Base-by-base conservation (phyloP, 2,329 filamentous ascomycete species). In the Ceratocystis variospora region DNA sequence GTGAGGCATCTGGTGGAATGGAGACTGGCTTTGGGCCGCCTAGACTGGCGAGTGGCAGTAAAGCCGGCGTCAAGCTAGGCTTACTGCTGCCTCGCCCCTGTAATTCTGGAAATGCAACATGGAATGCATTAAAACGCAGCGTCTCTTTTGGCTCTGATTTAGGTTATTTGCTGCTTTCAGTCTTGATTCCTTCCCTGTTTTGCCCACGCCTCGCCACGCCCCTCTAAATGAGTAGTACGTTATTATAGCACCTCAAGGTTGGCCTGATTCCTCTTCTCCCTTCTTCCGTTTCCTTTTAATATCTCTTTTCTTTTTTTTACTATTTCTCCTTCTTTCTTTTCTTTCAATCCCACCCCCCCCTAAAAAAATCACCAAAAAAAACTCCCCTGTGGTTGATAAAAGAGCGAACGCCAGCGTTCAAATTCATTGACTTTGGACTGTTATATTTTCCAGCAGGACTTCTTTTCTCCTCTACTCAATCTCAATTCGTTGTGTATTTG, bases 361-460 rank as follows among this genome's bases (percentile, higher is more conserved):
- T 31, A 31, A 41, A 41, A 53, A 61, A 44, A 65, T 59, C 33
- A 63, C 41, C 46, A 22, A 66, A 62, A 61, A 50, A 66, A n/a
- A 19, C 10, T 50, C 45, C 46, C 55, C 37, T 57, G 59, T 61
- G 59, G 61, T 63, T 63, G 61, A 62, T 59, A 63, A 45, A 59
- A 33, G 53, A 41, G 44, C 63, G 55, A 64, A 45, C 61, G 46
- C 57, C 45, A 50, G 59, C 37, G 46, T 48, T 61, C 63, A 59
- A 19, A 59, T 64, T 50, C 31, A 55, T 50, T 37, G 53, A 48
- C 33, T 61, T 65, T 65, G 57, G 55, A 64, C 66, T 67, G 66
- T 67, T 53, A 44, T 65, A 22, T 64, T 57, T 41, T 64, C 66
- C 66, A 62, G 66, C 62, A 67, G 64, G 12, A 41, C 44, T 44